These are phyloP conservation scores for Alternaria alternata DNA, from an alignment of 2,329 filamentous ascomycete species.

Conservation along the genomic window DNA sequence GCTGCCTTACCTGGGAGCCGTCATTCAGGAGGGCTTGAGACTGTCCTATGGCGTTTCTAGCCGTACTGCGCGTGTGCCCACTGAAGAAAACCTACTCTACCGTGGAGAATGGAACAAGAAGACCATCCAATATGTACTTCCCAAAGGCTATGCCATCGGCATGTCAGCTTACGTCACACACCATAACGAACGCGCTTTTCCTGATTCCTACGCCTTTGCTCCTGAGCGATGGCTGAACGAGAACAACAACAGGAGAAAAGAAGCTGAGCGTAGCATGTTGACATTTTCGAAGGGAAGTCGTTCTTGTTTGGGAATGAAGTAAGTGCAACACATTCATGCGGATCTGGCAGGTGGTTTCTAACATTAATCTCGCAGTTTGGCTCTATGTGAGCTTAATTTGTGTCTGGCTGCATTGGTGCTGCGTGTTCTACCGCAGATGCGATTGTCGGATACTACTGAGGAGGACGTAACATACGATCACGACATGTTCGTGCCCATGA, in stretches of 20 bases:
- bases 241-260: slow-evolving; percentile 32
- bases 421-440: slow-evolving; percentile 37
- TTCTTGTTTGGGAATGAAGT: slow-evolving; percentile 47
- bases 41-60: slow-evolving; percentile 38
- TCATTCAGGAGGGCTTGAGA: slow-evolving; percentile 44
- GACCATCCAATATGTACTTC: slow-evolving; percentile 29
- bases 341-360: neutral
- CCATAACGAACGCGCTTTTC: slow-evolving; percentile 36
- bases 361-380: slow-evolving; percentile 22
- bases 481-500: slow-evolving; percentile 40
- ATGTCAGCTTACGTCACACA: slow-evolving; percentile 39
- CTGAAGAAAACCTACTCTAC: slow-evolving; percentile 34
- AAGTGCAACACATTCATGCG: slow-evolving; percentile 16
- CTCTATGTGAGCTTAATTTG: slow-evolving; percentile 33
- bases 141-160: slow-evolving; percentile 34
- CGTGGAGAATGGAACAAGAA: slow-evolving; percentile 38
- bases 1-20: slow-evolving; percentile 44
- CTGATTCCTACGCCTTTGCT: slow-evolving; percentile 33
- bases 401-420: slow-evolving; percentile 31
- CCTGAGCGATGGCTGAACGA: slow-evolving; percentile 44
- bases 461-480: slow-evolving; percentile 35
- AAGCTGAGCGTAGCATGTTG: slow-evolving; percentile 39
- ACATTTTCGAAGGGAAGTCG: slow-evolving; percentile 44
- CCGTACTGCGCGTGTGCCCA: slow-evolving; percentile 35
- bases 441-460: slow-evolving; percentile 28